Conservation (phyloP, 495 filamentous ascomycete genomes). For the Thermothielavioides terrestris region DNA sequence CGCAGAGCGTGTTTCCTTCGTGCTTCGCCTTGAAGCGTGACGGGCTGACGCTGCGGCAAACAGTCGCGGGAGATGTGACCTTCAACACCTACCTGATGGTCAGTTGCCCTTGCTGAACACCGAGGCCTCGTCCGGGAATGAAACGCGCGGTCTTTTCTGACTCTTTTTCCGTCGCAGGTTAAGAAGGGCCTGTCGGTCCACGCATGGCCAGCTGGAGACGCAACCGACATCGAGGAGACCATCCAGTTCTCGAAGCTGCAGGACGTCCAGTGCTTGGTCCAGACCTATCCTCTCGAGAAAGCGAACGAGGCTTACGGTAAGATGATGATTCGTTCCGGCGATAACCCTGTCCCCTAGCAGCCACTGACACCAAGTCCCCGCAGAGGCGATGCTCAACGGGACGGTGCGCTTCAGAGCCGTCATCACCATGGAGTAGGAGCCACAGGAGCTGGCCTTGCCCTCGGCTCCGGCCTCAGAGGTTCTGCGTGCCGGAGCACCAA, state of each 20-base stretch:
- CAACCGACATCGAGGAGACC: constrained; percentile 56
- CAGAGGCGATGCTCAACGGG: constrained; percentile 10
- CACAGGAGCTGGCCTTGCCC: background rate
- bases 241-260: constrained; percentile 52
- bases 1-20: background rate
- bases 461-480: no score
- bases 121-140: no score
- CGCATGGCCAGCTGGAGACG: constrained; percentile 57
- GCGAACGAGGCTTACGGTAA: constrained; percentile 43
- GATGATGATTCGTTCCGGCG: background rate
- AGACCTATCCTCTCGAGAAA: constrained; percentile 52
- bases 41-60: background rate
- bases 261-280: constrained; percentile 52
- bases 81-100: constrained; percentile 3
- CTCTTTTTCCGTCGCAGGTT: background rate
- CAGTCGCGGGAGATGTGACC: constrained; percentile 8
- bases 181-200: constrained; percentile 36
- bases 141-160: background rate
- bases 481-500: no score
- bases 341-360: background rate
- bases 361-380: background rate
- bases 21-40: background rate
- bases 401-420: constrained; percentile 10
- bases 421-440: background rate
- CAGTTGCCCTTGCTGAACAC: background rate